Evolutionary conservation across 495 filamentous ascomycete genomes (phyloP).

Genomic region (Poronia punctata): DNA sequence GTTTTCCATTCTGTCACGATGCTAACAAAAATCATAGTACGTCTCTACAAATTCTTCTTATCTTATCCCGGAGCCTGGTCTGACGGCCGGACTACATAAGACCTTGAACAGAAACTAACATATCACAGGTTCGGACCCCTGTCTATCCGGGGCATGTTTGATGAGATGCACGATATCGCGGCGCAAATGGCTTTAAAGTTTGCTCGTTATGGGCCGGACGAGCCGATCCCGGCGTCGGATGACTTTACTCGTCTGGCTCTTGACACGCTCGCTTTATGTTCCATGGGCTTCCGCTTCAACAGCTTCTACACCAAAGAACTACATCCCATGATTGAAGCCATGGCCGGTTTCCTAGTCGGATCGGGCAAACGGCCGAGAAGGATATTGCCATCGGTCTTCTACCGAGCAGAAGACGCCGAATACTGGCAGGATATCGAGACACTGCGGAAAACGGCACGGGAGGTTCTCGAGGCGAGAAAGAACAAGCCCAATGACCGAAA

Average conservation of each 20-base stretch:
- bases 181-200: slow-evolving; percentile 68
- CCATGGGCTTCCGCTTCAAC: slow-evolving; percentile 73
- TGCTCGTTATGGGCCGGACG: slow-evolving; percentile 54
- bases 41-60: background rate
- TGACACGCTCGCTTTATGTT: slow-evolving; percentile 64
- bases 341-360: slow-evolving; percentile 52
- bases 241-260: slow-evolving; percentile 71
- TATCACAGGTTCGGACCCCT: slow-evolving; percentile 55
- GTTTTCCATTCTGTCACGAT: background rate
- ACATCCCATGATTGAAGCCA: slow-evolving; percentile 62
- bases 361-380: slow-evolving; percentile 45
- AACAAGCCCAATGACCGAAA: slow-evolving; percentile 51
- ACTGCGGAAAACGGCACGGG: slow-evolving; percentile 47
- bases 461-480: slow-evolving; percentile 55
- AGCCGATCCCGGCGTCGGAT: slow-evolving; percentile 54
- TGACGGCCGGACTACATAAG: too few relatives aligned
- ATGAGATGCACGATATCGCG: slow-evolving; percentile 69
- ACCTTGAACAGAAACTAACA: slow-evolving; percentile 8
- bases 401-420: slow-evolving; percentile 47
- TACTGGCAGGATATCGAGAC: slow-evolving; percentile 51
- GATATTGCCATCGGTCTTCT: slow-evolving; percentile 48
- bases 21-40: slow-evolving; percentile 6
- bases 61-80: background rate
- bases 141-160: slow-evolving; percentile 62
- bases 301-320: slow-evolving; percentile 60